Percentiles rank a stretch among this genome's conserved stretches.
Conservation (phyloP, 176 grass and related monocot species). For the Pharus latifolius region DNA sequence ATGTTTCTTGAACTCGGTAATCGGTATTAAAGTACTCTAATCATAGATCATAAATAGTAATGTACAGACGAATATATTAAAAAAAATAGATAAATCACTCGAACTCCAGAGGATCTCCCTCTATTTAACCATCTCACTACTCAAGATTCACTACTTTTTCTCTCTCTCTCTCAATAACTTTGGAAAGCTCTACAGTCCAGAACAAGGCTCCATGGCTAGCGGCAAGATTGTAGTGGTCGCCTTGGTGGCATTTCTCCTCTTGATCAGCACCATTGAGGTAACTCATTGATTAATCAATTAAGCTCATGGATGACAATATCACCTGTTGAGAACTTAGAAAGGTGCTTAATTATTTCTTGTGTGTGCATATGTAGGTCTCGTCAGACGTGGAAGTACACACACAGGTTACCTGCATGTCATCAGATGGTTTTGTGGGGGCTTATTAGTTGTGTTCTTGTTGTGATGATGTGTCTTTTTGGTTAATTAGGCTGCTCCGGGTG, state of each 20-base stretch:
- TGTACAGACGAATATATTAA: too few relatives aligned
- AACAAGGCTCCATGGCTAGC: slow-evolving; percentile 32
- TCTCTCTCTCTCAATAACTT: background rate
- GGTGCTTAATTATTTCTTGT: too few relatives aligned
- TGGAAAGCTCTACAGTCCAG: slow-evolving; percentile 2
- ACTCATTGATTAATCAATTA: background rate
- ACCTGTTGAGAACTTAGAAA: too few relatives aligned
- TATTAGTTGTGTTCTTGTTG: too few relatives aligned
- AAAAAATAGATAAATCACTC: too few relatives aligned
- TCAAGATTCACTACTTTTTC: too few relatives aligned
- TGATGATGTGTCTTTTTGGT: too few relatives aligned
- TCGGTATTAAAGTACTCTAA: too few relatives aligned
- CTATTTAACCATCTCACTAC: slow-evolving; percentile 23
- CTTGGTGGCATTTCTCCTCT: slow-evolving; percentile 33
- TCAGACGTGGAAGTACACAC: background rate
- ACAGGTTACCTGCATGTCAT: background rate
- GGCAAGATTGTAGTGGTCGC: slow-evolving; percentile 17
- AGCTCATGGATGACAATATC: background rate
- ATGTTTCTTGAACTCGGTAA: too few relatives aligned
- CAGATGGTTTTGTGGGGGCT: too few relatives aligned
- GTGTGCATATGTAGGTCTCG: slow-evolving; percentile 15
- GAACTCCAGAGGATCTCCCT: too few relatives aligned
- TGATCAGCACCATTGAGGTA: slow-evolving; percentile 43
- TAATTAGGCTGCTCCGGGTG: slow-evolving; percentile 19
- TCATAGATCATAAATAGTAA: too few relatives aligned